Evolutionary conservation across 75 land plant genomes (phyloP).

Genomic region (Pseudotsuga menziesii): DNA sequence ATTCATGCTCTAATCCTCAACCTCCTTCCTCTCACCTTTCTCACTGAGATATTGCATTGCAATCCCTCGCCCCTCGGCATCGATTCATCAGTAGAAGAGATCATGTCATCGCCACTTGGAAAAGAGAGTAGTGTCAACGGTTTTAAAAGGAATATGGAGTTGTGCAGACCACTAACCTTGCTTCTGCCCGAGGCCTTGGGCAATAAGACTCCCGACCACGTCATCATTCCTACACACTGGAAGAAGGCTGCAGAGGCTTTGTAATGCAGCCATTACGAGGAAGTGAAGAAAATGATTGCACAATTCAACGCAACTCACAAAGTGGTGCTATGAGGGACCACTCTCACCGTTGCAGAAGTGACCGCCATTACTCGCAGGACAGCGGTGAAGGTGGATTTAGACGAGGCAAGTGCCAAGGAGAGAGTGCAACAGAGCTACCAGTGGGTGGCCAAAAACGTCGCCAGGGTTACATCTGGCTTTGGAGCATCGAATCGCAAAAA

Average conservation of each 20-base stretch:
- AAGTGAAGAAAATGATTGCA: slow-evolving; percentile 43
- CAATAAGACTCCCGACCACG: neutral
- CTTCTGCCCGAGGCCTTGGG: too few relatives aligned
- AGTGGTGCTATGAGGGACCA: slow-evolving; percentile 36
- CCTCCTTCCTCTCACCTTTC: too few relatives aligned
- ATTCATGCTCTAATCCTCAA: too few relatives aligned
- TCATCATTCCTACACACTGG: slow-evolving; percentile 31
- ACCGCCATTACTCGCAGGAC: slow-evolving; percentile 37
- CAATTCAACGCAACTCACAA: slow-evolving; percentile 18
- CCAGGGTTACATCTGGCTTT: slow-evolving; percentile 60
- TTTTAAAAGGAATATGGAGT: too few relatives aligned
- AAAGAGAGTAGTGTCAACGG: too few relatives aligned
- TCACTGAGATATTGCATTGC: too few relatives aligned
- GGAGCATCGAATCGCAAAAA: slow-evolving; percentile 73
- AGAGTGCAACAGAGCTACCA: slow-evolving; percentile 38
- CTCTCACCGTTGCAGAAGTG: slow-evolving; percentile 49
- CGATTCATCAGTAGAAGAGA: too few relatives aligned
- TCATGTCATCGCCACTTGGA: too few relatives aligned
- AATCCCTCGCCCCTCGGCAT: too few relatives aligned
- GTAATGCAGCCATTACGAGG: slow-evolving; percentile 42
- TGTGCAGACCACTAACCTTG: too few relatives aligned
- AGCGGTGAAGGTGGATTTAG: slow-evolving; percentile 33
- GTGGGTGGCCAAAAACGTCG: slow-evolving; percentile 50
- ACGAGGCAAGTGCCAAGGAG: slow-evolving; percentile 31
- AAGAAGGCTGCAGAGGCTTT: slow-evolving; percentile 32